Conservation (phyloP, 306 rosid genomes). For the Dicorynia guianensis region DNA sequence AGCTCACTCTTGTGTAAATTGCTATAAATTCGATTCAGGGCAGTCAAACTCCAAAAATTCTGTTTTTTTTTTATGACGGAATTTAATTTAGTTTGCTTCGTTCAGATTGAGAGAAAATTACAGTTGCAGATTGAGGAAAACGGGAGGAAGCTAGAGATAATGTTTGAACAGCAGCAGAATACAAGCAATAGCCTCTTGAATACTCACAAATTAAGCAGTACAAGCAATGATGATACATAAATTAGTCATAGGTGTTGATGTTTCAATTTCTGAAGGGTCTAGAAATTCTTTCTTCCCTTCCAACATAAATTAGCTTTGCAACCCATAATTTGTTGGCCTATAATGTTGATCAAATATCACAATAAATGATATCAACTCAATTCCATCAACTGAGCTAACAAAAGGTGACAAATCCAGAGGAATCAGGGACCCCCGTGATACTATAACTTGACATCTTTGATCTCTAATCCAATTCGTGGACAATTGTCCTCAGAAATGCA, state of each 20-base stretch:
- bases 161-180: constrained; percentile 63
- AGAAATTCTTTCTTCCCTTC: constrained; percentile 44
- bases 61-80: background rate
- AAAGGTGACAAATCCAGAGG: too few species aligned
- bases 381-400: too few species aligned
- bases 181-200: constrained; percentile 38
- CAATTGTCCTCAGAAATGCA: too few species aligned
- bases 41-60: background rate
- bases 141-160: constrained; percentile 57
- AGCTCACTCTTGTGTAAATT: background rate
- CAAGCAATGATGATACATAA: constrained; percentile 20
- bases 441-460: too few species aligned
- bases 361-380: too few species aligned
- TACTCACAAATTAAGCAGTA: constrained; percentile 28
- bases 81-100: constrained; percentile 18
- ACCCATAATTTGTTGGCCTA: constrained; percentile 10
- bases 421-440: too few species aligned
- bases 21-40: background rate
- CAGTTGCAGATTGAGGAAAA: constrained; percentile 66
- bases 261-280: constrained; percentile 38
- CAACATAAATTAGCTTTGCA: constrained; percentile 30
- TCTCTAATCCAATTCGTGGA: too few species aligned
- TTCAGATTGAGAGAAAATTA: constrained; percentile 57
- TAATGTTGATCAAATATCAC: too few species aligned
- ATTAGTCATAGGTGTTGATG: constrained; percentile 5